A percentile compares a stretch with the other conserved stretches of the same genome.
Conservation (phyloP, 768 basidiomycete genomes). For the Boletus insuetus region DNA sequence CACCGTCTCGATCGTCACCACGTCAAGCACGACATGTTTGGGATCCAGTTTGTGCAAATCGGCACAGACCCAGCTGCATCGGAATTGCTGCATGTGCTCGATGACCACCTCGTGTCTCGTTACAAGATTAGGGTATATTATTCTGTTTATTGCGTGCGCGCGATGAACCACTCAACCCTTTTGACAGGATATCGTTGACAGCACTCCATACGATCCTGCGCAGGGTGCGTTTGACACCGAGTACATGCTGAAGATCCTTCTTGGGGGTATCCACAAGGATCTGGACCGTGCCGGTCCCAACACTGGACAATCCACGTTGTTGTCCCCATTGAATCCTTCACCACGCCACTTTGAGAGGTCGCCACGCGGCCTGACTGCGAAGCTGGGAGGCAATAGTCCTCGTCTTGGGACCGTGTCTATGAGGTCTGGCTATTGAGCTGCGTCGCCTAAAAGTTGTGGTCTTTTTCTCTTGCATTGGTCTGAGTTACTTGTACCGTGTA, state of each 20-base stretch:
- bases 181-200: slow-evolving; percentile 46
- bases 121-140: slow-evolving; percentile 32
- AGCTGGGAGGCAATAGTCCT: slow-evolving; percentile 8
- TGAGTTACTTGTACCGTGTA: neutral
- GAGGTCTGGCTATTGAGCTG: slow-evolving; percentile 12
- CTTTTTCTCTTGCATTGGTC: neutral
- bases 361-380: slow-evolving; percentile 6
- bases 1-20: slow-evolving; percentile 37
- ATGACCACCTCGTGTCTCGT: slow-evolving; percentile 34
- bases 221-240: slow-evolving; percentile 32
- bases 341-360: slow-evolving; percentile 9
- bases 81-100: slow-evolving; percentile 39
- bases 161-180: neutral
- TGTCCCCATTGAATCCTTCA: slow-evolving; percentile 1
- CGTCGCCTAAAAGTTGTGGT: too few relatives aligned
- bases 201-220: slow-evolving; percentile 37
- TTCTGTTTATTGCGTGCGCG: neutral
- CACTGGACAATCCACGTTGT: slow-evolving; percentile 5
- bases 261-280: slow-evolving; percentile 24
- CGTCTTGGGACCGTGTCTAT: slow-evolving; percentile 12
- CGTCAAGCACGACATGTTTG: slow-evolving; percentile 38
- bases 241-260: slow-evolving; percentile 35
- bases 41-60: slow-evolving; percentile 48
- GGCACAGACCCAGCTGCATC: slow-evolving; percentile 38
- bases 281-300: slow-evolving; percentile 12